Base-by-base conservation (phyloP, 768 basidiomycete species). In the Leccinum subtestaceum region DNA sequence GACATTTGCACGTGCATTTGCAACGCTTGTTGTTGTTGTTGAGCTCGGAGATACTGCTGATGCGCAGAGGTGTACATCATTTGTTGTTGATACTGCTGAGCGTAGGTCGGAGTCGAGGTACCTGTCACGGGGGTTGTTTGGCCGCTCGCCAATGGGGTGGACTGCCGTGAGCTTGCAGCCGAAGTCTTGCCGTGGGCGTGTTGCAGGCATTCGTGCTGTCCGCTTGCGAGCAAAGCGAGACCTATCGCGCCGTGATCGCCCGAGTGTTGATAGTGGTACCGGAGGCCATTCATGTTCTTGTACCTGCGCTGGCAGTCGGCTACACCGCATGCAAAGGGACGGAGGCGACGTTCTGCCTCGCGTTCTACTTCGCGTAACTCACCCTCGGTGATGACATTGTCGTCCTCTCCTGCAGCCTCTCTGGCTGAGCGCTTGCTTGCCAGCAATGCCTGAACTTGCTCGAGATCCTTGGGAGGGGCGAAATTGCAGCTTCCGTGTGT, bases 251-350 rank as follows among this genome's bases (percentile, higher is more conserved):
- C 96, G 73, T 98, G 97, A 46, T 95, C 93, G 11, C 95, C 96
- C 21, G 90, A 90, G 74, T 98, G 96, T 73, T 95, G 91, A 71
- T 98, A 98, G 75, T 98, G 96, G 63, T 98, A 98, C 67, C 91
- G 76, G 61, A 98, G 77, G 0, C 96, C 96, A 73, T 98, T 98
- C 95, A 98, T 96, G 71, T 99, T 98, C 83, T 98, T 95, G 78
- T 98, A 98, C 69, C 95, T 75, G 69, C 95, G 83, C 71, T 83
- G 81, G 66, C 91, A 92, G 63, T 91, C 89, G 19, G 91, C 90
- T 5, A 95, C 89, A 6, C 91, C 88, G 65, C 95, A 98, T 0
- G 91, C 90, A 69, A 91, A 98, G 3, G 95, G 95, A 40, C 91
- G 77, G 54, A 91, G 75, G 11, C 89, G 77, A 58, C 87, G 81